phyloP scores from a whole-genome alignment of 2,329 filamentous ascomycete genomes.

The Aspergillus thermomutatus region DNA sequence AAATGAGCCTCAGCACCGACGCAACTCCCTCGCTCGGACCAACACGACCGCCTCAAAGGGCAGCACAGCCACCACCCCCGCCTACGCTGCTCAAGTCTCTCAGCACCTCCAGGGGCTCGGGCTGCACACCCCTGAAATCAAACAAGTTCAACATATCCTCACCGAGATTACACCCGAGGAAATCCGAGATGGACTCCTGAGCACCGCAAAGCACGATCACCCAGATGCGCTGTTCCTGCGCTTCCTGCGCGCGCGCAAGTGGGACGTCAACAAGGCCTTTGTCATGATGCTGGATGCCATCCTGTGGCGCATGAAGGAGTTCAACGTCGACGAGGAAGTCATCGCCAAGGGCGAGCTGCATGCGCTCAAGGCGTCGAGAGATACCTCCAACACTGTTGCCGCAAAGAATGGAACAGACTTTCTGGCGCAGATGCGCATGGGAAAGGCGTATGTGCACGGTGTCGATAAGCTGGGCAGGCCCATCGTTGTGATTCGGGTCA shows the following conservation, averaged over 20 bases:
- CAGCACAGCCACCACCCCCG: constrained; percentile 54
- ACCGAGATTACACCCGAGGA: constrained; percentile 70
- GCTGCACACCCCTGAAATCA: constrained; percentile 51
- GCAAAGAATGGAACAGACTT: constrained; percentile 73
- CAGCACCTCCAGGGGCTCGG: constrained; percentile 18
- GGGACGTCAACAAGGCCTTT: constrained; percentile 86
- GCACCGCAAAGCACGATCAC: constrained; percentile 88
- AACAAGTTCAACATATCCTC: constrained; percentile 75
- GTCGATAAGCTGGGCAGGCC: constrained; percentile 77
- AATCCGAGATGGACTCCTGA: constrained; percentile 76
- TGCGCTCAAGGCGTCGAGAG: constrained; percentile 57
- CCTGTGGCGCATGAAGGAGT: constrained; percentile 77
- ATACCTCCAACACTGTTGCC: constrained; percentile 49
- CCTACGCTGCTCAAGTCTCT: constrained; percentile 20
- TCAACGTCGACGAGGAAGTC: constrained; percentile 83
- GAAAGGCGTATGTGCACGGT: constrained; percentile 88
- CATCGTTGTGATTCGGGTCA: constrained; percentile 76
- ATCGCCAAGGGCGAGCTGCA: constrained; percentile 69
- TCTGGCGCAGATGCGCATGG: constrained; percentile 75
- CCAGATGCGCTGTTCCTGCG: constrained; percentile 78
- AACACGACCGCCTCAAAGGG: constrained; percentile 48
- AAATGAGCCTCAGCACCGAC: constrained; percentile 35
- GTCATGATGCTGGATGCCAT: constrained; percentile 90
- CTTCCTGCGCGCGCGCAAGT: constrained; percentile 81
- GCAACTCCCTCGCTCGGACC: constrained; percentile 36